Conservation (phyloP, 1,284 basidiomycete genomes). For the Tilletia horrida region DNA sequence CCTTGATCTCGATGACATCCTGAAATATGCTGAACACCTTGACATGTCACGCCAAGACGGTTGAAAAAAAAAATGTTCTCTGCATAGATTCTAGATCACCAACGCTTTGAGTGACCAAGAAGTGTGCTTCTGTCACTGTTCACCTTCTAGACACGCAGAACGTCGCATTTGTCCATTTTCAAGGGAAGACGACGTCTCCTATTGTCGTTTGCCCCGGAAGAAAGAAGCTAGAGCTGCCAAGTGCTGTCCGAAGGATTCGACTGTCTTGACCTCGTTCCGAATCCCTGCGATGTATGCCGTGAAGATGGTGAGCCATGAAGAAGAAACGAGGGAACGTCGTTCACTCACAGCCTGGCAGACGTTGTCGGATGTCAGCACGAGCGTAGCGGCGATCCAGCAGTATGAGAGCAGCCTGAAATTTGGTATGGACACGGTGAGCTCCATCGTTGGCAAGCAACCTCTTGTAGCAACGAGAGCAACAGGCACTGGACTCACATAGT, state of each 20-base stretch:
- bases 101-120: too few relatives aligned
- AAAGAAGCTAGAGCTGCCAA: conserved; percentile 5
- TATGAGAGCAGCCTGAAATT: conserved; percentile 36
- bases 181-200: not conserved
- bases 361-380: conserved; percentile 36
- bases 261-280: conserved; percentile 19
- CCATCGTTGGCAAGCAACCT: too few relatives aligned
- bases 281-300: conserved; percentile 21
- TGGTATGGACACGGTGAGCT: too few relatives aligned
- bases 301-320: not conserved
- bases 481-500: conserved; percentile 27
- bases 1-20: too few relatives aligned
- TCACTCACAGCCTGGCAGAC: conserved; percentile 39
- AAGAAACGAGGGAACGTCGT: not conserved
- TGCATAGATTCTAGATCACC: too few relatives aligned
- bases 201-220: conserved; percentile 16
- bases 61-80: too few relatives aligned
- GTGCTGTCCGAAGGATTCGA: not conserved
- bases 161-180: too few relatives aligned
- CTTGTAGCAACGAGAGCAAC: too few relatives aligned
- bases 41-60: too few relatives aligned
- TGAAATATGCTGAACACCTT: too few relatives aligned
- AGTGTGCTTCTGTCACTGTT: too few relatives aligned
- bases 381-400: conserved; percentile 47
- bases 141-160: too few relatives aligned